Conservation (phyloP, 495 filamentous ascomycete genomes). For the Paragyromitra xinjiangensis region DNA sequence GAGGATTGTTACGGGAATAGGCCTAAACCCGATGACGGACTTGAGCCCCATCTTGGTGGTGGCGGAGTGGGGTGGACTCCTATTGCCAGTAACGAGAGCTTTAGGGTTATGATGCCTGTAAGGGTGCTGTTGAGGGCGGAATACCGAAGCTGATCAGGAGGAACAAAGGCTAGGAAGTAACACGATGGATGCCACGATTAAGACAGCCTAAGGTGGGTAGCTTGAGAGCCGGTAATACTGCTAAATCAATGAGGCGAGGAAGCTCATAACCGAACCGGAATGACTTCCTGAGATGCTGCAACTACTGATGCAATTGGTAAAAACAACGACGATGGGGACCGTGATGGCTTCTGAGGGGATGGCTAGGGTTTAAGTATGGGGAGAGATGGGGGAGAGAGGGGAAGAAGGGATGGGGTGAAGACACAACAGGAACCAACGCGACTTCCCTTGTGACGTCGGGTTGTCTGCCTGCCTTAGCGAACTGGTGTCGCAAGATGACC, state of each 20-base stretch:
- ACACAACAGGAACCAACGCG: slow-evolving; percentile 7
- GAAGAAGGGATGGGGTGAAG: background rate
- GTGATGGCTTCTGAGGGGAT: background rate
- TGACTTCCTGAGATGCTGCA: background rate
- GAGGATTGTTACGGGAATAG: slow-evolving; percentile 76
- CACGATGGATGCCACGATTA: background rate
- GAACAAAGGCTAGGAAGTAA: background rate
- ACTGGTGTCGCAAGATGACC: background rate
- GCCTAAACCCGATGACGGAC: slow-evolving; percentile 66
- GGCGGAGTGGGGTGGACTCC: background rate
- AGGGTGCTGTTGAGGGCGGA: background rate
- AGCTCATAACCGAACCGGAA: slow-evolving; percentile 19
- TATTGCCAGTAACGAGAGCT: background rate
- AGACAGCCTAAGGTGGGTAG: background rate
- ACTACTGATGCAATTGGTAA: background rate
- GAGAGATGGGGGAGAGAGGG: background rate
- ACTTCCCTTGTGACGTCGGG: slow-evolving; percentile 36
- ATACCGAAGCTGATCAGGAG: background rate
- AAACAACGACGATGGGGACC: background rate
- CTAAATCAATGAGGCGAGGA: slow-evolving; percentile 12
- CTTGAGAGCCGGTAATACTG: background rate
- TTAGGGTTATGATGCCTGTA: background rate
- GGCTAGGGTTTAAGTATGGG: background rate
- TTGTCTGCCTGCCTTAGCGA: slow-evolving; percentile 19
- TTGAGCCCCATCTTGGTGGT: slow-evolving; percentile 43